Base-by-base conservation (phyloP, 805 yeast species). In the Sugiyamaella qingdaonensis region DNA sequence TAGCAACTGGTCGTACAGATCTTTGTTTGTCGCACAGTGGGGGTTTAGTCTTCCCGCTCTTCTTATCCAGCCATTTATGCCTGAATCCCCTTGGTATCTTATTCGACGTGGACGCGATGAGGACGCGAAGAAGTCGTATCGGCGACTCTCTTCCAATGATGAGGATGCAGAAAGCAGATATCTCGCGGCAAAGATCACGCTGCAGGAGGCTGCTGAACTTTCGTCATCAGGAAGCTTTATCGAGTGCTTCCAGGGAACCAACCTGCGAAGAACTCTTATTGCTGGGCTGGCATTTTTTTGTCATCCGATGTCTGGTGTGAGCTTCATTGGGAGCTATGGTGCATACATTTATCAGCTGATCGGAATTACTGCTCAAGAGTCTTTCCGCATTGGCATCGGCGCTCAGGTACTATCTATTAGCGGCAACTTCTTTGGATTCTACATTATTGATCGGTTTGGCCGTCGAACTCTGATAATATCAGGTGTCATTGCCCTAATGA, bases 81-180 rank as follows among this genome's bases (percentile, higher is more conserved):
- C 68, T 7, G 84, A 80, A 51, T 77, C 82, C 9, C 85, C 85
- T 27, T 76, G 79, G 76, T 80, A 80, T 79, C 64, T 79, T 43
- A 73, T 76, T 2, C 71, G 73, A 52, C 69, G 71, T 55, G 75
- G 73, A 1, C 65, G 65, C 50, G 42, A 62, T 19, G 68, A 67
- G 0, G 75, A 76, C 8, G 85, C 85, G 5, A 71, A 68, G 64
- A 47, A 64, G 49, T 65, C 77, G 3, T 49, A 76, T 39, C 58
- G 54, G 46, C 66, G 76, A 59, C 70, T 75, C 18, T 37, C 45
- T 19, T 45, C 49, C 21, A 50, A 37, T 19, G 49, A 46, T 8
- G 55, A 39, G 21, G 63, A 57, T 63, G 70, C 72, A 24, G 66
- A 71, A 10, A 59, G 69, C 53, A 65, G 68, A 65, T 51, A 65